Evolutionary conservation across 2,329 filamentous ascomycete species (phyloP).

Genomic region (Ophiocordyceps camponoti-saundersi): DNA sequence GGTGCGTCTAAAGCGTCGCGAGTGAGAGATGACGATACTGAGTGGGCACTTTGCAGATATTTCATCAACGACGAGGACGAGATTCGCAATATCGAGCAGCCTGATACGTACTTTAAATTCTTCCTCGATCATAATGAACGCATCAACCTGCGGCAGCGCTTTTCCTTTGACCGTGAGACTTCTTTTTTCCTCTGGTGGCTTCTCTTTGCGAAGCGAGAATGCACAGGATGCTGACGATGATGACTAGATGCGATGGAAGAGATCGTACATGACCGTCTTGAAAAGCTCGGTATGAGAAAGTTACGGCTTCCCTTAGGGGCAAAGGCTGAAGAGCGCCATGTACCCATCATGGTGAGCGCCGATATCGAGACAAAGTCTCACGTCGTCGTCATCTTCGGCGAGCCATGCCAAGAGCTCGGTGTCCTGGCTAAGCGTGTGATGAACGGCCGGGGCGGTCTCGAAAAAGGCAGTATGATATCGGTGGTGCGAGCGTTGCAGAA

Average conservation of each 20-base stretch:
- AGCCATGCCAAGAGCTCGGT: slow-evolving; percentile 55
- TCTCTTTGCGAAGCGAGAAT: too few relatives aligned
- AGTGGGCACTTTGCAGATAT: slow-evolving; percentile 30
- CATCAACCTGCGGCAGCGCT: slow-evolving; percentile 59
- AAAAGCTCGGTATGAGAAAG: slow-evolving; percentile 38
- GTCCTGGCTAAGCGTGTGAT: slow-evolving; percentile 54
- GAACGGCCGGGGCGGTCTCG: slow-evolving; percentile 45
- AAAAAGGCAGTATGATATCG: slow-evolving; percentile 52
- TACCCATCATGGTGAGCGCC: slow-evolving; percentile 44
- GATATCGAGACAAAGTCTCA: slow-evolving; percentile 36
- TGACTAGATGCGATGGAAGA: slow-evolving; percentile 41
- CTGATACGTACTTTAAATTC: slow-evolving; percentile 57
- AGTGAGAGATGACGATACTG: too few relatives aligned
- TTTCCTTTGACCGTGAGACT: slow-evolving; percentile 55
- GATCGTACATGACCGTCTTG: slow-evolving; percentile 45
- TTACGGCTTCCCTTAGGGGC: slow-evolving; percentile 43
- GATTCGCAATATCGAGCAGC: slow-evolving; percentile 51
- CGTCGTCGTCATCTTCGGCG: slow-evolving; percentile 59
- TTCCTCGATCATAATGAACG: slow-evolving; percentile 57
- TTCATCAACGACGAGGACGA: slow-evolving; percentile 63
- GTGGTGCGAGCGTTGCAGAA: slow-evolving; percentile 32
- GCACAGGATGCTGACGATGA: not conserved
- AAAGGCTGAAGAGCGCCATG: slow-evolving; percentile 31
- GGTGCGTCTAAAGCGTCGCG: slow-evolving; percentile 26
- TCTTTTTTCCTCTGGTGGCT: too few relatives aligned